phyloP scores from a whole-genome alignment of 139 green algal species.

The Choricystis sp. region DNA sequence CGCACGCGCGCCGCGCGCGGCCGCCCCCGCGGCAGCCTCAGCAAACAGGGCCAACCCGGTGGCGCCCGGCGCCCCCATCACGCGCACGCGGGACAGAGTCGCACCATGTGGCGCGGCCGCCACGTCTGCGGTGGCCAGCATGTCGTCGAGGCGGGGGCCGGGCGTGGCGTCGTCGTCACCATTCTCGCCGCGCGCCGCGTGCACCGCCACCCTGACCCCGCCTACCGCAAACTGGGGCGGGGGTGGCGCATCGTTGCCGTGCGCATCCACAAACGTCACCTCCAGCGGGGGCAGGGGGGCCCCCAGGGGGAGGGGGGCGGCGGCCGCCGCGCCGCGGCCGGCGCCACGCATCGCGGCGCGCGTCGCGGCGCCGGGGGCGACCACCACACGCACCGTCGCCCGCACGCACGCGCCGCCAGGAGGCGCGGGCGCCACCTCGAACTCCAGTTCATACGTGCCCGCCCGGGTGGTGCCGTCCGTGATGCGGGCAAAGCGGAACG shows the following conservation, averaged over 20 bases:
- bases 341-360: conserved; percentile 30
- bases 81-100: neutral
- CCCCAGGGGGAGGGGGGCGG: conserved; percentile 29
- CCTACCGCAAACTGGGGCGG: too few species aligned
- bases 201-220: too few species aligned
- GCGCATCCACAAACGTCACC: conserved; percentile 25
- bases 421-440: conserved; percentile 26
- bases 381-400: conserved; percentile 12
- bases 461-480: conserved; percentile 12
- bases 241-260: conserved; percentile 27
- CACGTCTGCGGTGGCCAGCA: neutral
- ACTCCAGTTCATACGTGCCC: conserved; percentile 37
- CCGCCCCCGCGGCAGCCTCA: neutral
- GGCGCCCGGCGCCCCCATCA: conserved; percentile 6
- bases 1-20: neutral
- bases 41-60: neutral
- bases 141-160: neutral
- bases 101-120: conserved; percentile 1
- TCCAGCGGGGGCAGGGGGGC: conserved; percentile 36
- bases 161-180: too few species aligned
- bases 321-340: conserved; percentile 17
- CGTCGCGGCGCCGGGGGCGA: conserved; percentile 16
- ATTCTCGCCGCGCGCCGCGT: too few species aligned
- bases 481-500: conserved; percentile 33
- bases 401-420: conserved; percentile 12